These are phyloP conservation scores for Leersia perrieri DNA, from an alignment of 176 grass and related monocot genomes.

Conservation along the genomic window DNA sequence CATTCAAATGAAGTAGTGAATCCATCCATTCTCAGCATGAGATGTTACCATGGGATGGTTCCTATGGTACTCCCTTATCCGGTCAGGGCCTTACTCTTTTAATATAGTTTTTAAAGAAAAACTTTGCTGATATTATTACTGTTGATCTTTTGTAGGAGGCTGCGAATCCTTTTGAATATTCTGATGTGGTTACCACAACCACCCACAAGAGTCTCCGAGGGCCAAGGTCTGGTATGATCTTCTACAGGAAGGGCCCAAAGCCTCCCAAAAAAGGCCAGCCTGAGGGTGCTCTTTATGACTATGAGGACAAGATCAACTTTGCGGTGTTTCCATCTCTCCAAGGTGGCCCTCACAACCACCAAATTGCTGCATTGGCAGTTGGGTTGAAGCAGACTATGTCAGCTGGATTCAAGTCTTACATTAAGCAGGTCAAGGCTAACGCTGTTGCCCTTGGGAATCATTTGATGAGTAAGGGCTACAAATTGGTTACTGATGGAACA, in stretches of 20 bases:
- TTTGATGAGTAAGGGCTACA: conserved; percentile 66
- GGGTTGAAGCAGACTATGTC: conserved; percentile 62
- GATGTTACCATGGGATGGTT: background rate
- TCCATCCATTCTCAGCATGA: background rate
- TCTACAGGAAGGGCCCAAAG: conserved; percentile 58
- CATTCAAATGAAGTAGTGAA: background rate
- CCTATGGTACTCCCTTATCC: background rate
- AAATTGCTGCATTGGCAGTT: conserved; percentile 66
- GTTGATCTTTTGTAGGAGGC: conserved; percentile 51
- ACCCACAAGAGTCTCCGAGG: conserved; percentile 72
- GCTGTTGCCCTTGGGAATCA: conserved; percentile 57
- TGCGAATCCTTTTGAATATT: conserved; percentile 66
- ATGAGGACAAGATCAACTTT: conserved; percentile 74
- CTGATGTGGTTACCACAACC: conserved; percentile 75
- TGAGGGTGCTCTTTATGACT: conserved; percentile 52
- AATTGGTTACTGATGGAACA: conserved; percentile 66
- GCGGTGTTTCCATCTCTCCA: conserved; percentile 82
- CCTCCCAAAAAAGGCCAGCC: conserved; percentile 28
- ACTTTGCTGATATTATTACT: background rate
- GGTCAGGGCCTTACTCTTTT: background rate
- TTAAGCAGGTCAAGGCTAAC: conserved; percentile 76
- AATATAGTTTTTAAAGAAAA: no score
- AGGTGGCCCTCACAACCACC: conserved; percentile 71
- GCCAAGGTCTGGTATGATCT: conserved; percentile 72
- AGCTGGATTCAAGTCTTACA: conserved; percentile 64